A percentile compares a stretch with the other conserved stretches of the same genome.
Conservation (phyloP, 805 yeast genomes). For the Kazachstania martiniae region DNA sequence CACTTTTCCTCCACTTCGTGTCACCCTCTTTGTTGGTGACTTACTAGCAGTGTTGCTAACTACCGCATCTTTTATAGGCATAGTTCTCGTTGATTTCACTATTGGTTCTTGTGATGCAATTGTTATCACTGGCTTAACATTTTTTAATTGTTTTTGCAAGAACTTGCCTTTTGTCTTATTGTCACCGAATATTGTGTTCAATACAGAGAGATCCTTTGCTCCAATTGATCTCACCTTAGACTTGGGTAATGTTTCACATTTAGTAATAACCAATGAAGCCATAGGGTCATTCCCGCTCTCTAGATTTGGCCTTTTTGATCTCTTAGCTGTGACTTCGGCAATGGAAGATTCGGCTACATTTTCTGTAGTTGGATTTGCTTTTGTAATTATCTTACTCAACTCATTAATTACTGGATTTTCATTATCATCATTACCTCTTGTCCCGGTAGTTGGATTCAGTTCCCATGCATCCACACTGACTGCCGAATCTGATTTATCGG, state of each 20-base stretch:
- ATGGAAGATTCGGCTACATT: too few relatives aligned
- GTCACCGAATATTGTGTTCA: slow-evolving; percentile 18
- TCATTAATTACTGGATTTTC: too few relatives aligned
- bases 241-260: slow-evolving; percentile 1
- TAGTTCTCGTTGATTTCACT: slow-evolving; percentile 1
- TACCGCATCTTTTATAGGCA: background rate
- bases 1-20: slow-evolving; percentile 1
- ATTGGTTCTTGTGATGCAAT: slow-evolving; percentile 13
- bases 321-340: too few relatives aligned
- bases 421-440: slow-evolving; percentile 2
- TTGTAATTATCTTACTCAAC: too few relatives aligned
- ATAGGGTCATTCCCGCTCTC: too few relatives aligned
- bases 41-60: background rate
- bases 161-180: background rate
- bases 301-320: too few relatives aligned
- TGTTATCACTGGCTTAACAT: slow-evolving; percentile 9
- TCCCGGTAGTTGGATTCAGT: slow-evolving; percentile 2
- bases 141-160: slow-evolving; percentile 12
- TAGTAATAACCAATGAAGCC: slow-evolving; percentile 13
- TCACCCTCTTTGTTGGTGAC: background rate
- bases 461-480: slow-evolving; percentile 12
- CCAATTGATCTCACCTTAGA: slow-evolving; percentile 4
- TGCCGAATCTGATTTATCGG: slow-evolving; percentile 8
- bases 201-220: slow-evolving; percentile 13
- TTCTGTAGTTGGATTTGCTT: slow-evolving; percentile 10